Base-by-base conservation (phyloP, 1,284 basidiomycete species). In the Ceratobasidium sp. region DNA sequence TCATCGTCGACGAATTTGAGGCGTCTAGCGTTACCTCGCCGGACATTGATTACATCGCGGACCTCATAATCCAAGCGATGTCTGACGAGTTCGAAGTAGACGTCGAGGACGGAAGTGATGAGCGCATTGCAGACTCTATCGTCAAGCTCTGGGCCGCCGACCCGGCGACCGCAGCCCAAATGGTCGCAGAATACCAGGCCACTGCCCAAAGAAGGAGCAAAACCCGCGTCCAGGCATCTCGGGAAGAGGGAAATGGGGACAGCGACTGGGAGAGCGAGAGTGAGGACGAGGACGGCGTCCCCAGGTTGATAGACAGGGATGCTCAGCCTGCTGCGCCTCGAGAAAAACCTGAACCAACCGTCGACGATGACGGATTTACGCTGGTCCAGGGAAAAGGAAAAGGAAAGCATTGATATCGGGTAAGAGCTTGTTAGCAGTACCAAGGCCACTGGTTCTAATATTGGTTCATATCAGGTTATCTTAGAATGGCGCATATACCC, bases 311-410 rank as follows among this genome's bases (percentile, higher is more conserved):
- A 5, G 76, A 77, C 54, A 27, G 72, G 75, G 70, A 77, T 77
- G 47, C 81, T 78, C 64, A 67, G 29, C 45, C 45, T 47, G 25
- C 38, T 53, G 38, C 38, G 4, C 64, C 52, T 2, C 54, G 47
- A 32, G 64, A 67, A 42, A 67, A 55, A 67, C 79, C 83, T 53
- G 88, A 90, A 76, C 88, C 88, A 0, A 84, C 90, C 62, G 83
- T 94, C 0, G 94, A 95, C 74, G 91, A 93, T 70, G 93, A 96
- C 69, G 94, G 94, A 0, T 96, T 96, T 76, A 92, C 89, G 1
- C 76, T 89, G 49, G 92, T 96, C 2, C 87, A 90, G 78, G 82
- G 83, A 54, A 89, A 87, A 76, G 83, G 84, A 29, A 86, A 82
- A 73, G 80, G 79, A 42, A 50, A 55, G 20, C 34, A 25, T 29